Percentiles rank a stretch among this genome's conserved stretches.
phyloP scores from a whole-genome alignment of 306 rosid species.

The Canavalia ensiformis region DNA sequence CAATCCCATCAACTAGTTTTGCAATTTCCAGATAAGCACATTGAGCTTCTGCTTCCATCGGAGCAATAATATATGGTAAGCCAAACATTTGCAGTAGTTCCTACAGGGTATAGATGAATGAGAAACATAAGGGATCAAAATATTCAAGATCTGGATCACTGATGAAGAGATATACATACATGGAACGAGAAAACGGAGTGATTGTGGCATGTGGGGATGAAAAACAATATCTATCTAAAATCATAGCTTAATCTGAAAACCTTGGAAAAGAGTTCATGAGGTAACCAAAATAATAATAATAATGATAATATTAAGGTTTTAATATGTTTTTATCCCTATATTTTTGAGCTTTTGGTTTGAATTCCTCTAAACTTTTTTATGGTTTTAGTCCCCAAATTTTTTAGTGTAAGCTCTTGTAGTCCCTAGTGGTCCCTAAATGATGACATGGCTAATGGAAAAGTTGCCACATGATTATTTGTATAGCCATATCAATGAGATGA shows the following conservation, averaged over 20 bases:
- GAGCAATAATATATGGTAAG: constrained; percentile 94
- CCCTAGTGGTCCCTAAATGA: too few species aligned
- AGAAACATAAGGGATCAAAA: constrained; percentile 40
- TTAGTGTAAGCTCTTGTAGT: too few species aligned
- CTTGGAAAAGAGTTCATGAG: background rate
- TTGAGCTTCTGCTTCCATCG: constrained; percentile 99
- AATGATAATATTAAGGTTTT: too few species aligned
- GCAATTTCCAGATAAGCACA: constrained; percentile 90
- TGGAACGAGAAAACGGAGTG: constrained; percentile 3
- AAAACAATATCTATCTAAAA: background rate
- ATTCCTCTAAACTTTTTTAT: too few species aligned
- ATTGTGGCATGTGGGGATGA: background rate
- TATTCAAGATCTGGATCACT: constrained; percentile 7
- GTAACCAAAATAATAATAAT: background rate
- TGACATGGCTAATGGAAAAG: too few species aligned
- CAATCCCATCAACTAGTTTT: constrained; percentile 96
- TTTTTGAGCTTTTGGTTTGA: too few species aligned
- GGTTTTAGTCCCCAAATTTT: too few species aligned
- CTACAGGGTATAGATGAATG: constrained; percentile 54
- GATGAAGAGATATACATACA: constrained; percentile 19
- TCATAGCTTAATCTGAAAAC: background rate
- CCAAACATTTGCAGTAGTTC: constrained; percentile 98
- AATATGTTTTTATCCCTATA: too few species aligned
- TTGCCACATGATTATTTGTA: too few species aligned
- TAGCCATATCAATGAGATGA: too few species aligned